These are phyloP conservation scores for Talaromyces liani DNA, from an alignment of 495 filamentous ascomycete species.

Conservation along the genomic window DNA sequence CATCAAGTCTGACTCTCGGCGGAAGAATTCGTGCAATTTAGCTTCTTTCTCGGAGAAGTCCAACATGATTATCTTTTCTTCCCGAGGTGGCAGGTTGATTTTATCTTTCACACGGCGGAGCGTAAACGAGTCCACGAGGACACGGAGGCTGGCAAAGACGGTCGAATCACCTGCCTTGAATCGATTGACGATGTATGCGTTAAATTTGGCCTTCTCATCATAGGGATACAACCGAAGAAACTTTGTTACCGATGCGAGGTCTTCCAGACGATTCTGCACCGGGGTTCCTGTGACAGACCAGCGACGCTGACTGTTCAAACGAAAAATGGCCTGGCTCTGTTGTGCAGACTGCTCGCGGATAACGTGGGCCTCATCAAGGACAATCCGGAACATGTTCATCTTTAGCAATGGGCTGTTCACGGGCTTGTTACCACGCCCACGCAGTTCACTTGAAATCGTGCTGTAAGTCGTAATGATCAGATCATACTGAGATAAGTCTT, in stretches of 20 bases:
- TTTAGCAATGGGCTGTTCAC: slow-evolving; percentile 58
- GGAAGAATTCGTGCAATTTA: slow-evolving; percentile 53
- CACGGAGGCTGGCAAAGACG: slow-evolving; percentile 73
- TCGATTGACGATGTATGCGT: slow-evolving; percentile 68
- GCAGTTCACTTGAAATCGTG: slow-evolving; percentile 73
- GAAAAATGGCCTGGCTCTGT: slow-evolving; percentile 76
- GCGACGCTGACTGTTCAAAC: slow-evolving; percentile 70
- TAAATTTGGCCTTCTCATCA: slow-evolving; percentile 65
- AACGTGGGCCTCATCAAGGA: slow-evolving; percentile 91
- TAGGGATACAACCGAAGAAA: slow-evolving; percentile 86
- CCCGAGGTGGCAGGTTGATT: slow-evolving; percentile 70
- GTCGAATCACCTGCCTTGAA: slow-evolving; percentile 73
- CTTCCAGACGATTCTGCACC: slow-evolving; percentile 86
- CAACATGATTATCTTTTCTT: slow-evolving; percentile 60
- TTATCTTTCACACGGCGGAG: slow-evolving; percentile 87
- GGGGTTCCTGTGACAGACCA: slow-evolving; percentile 96
- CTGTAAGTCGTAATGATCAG: slow-evolving; percentile 89
- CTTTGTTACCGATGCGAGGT: slow-evolving; percentile 81
- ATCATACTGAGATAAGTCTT: slow-evolving; percentile 65
- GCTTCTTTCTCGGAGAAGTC: slow-evolving; percentile 49
- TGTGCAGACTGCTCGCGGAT: slow-evolving; percentile 78
- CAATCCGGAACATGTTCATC: slow-evolving; percentile 90
- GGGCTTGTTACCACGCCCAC: slow-evolving; percentile 48
- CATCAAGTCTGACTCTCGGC: slow-evolving; percentile 54
- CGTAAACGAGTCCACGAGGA: slow-evolving; percentile 90